Conservation (phyloP, 441 rosid species). For the Pelargonium myrrhifolium region DNA sequence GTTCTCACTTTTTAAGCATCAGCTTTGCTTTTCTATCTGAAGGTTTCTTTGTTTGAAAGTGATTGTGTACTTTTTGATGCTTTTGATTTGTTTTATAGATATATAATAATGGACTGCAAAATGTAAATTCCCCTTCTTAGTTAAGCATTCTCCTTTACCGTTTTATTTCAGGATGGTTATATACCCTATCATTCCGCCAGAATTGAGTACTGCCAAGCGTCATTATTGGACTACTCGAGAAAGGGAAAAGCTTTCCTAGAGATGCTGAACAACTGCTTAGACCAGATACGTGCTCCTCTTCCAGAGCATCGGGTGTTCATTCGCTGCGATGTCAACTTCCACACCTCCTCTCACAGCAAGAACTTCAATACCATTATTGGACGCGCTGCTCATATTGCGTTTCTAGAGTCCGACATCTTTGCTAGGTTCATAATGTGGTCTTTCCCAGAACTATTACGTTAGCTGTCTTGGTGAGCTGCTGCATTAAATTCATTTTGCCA, state of each 20-base stretch:
- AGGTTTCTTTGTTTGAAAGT: not conserved
- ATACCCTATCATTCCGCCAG: conserved; percentile 97
- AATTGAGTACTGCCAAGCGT: conserved; percentile 69
- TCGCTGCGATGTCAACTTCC: conserved; percentile 87
- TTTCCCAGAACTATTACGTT: conserved; percentile 54
- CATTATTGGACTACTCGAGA: conserved; percentile 67
- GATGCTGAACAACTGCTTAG: conserved; percentile 84
- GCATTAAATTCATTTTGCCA: not conserved
- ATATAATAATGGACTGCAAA: not conserved
- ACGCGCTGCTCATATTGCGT: conserved; percentile 92
- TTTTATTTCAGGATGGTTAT: conserved; percentile 72
- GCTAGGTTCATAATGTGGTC: conserved; percentile 95
- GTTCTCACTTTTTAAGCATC: not conserved
- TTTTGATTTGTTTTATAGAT: not conserved
- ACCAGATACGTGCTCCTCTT: conserved; percentile 80
- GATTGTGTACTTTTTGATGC: not conserved
- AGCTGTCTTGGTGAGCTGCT: not conserved
- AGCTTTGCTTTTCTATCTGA: not conserved
- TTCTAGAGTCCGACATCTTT: conserved; percentile 77
- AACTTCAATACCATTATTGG: conserved; percentile 79
- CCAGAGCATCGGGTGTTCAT: conserved; percentile 64
- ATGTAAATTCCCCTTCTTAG: not conserved
- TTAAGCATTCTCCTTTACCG: not conserved
- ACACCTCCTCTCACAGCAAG: conserved; percentile 57
- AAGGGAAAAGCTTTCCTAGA: conserved; percentile 68